phyloP scores from a whole-genome alignment of 192 early-diverging fungal species.

The Mortierella antarctica region DNA sequence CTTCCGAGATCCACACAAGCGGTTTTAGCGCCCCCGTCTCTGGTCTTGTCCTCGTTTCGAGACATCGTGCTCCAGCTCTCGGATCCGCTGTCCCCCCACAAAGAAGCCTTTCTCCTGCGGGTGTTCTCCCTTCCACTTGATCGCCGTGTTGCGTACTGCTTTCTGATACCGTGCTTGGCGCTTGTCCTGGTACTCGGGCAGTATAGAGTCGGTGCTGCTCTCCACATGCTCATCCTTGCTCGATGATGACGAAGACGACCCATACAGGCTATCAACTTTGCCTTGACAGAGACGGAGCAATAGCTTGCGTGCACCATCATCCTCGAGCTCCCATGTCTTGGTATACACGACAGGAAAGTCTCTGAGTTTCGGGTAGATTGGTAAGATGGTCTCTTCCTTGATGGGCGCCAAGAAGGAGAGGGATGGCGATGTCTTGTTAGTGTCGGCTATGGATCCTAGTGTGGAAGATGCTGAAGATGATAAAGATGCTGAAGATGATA shows the following conservation, averaged over 20 bases:
- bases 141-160: slow-evolving; percentile 34
- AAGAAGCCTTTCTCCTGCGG: slow-evolving; percentile 45
- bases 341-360: slow-evolving; percentile 47
- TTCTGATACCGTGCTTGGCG: slow-evolving; percentile 18
- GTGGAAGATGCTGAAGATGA: neutral
- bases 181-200: slow-evolving; percentile 21
- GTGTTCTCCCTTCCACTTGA: slow-evolving; percentile 53
- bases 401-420: slow-evolving; percentile 13
- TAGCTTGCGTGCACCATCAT: slow-evolving; percentile 28
- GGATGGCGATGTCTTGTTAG: neutral
- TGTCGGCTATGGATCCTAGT: neutral
- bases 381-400: slow-evolving; percentile 29
- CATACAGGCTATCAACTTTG: slow-evolving; percentile 10
- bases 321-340: slow-evolving; percentile 49
- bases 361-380: slow-evolving; percentile 43
- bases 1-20: neutral
- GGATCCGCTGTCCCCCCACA: slow-evolving; percentile 23
- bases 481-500: neutral
- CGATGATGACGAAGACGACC: neutral
- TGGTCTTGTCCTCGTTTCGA: slow-evolving; percentile 30
- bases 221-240: neutral
- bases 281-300: slow-evolving; percentile 37
- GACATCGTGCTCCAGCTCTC: slow-evolving; percentile 23
- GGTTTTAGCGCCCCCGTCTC: neutral
- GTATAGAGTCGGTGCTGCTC: neutral